phyloP scores from a whole-genome alignment of 164 flowering plant genomes.

The Macadamia tetraphylla region DNA sequence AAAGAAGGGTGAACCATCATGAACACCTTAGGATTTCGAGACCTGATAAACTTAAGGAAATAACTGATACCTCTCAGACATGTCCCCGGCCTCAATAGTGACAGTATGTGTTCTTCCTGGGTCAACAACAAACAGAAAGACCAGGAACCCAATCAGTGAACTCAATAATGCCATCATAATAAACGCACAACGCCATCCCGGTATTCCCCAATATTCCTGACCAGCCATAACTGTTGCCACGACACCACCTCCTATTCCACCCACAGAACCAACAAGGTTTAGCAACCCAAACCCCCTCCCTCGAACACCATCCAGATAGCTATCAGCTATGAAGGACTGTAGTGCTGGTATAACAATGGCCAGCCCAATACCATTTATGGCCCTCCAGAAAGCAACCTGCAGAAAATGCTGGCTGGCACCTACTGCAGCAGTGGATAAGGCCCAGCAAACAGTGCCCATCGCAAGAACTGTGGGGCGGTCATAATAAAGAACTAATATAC shows the following conservation, averaged over 20 bases:
- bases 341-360: slow-evolving; percentile 98
- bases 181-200: slow-evolving; percentile 90
- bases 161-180: slow-evolving; percentile 78
- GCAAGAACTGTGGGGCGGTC: slow-evolving; percentile 90
- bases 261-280: slow-evolving; percentile 69
- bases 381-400: slow-evolving; percentile 92
- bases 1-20: too few species aligned
- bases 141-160: slow-evolving; percentile 67
- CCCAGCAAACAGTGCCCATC: slow-evolving; percentile 83
- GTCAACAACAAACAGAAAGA: slow-evolving; percentile 67
- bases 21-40: neutral
- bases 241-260: slow-evolving; percentile 92
- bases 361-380: slow-evolving; percentile 83
- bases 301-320: slow-evolving; percentile 74
- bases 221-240: slow-evolving; percentile 91
- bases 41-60: slow-evolving; percentile 4
- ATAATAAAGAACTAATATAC: slow-evolving; percentile 62
- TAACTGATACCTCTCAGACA: slow-evolving; percentile 46
- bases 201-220: slow-evolving; percentile 59
- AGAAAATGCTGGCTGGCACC: slow-evolving; percentile 59
- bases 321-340: slow-evolving; percentile 94
- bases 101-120: slow-evolving; percentile 43
- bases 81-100: slow-evolving; percentile 11
- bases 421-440: slow-evolving; percentile 95
- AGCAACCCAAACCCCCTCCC: slow-evolving; percentile 86